Conservation (phyloP, 768 basidiomycete genomes). For the Lactifluus piperatus region DNA sequence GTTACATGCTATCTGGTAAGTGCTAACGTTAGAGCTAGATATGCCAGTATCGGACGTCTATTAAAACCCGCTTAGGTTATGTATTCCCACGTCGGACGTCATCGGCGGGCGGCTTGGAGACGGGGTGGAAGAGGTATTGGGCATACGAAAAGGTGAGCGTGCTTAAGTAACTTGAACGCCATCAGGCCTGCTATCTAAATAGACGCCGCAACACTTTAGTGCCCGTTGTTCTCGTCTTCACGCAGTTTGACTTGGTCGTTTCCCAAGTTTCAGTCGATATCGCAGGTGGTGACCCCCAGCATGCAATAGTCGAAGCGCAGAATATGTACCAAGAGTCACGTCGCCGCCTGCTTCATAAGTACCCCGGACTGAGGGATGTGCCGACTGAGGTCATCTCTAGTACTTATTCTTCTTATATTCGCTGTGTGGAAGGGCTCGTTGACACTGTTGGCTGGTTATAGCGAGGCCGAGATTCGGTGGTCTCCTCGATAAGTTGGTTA, state of each 20-base stretch:
- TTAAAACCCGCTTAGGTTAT: not conserved
- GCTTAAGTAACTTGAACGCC: no score
- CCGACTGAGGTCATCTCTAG: not conserved
- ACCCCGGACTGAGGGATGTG: not conserved
- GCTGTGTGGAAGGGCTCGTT: not conserved
- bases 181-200: not conserved
- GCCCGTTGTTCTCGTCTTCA: constrained; percentile 1
- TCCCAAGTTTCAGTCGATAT: not conserved
- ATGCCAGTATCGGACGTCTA: not conserved
- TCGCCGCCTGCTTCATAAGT: not conserved
- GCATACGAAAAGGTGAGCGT: not conserved
- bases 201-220: not conserved
- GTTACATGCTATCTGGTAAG: constrained; percentile 9
- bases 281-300: not conserved
- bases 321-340: not conserved
- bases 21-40: not conserved
- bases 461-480: not conserved
- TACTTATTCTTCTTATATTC: not conserved
- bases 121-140: not conserved
- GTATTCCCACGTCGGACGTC: not conserved
- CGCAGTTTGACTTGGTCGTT: not conserved
- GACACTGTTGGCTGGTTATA: not conserved
- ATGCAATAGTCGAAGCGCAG: not conserved
- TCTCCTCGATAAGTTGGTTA: not conserved
- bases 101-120: not conserved